A percentile compares a stretch with the other conserved stretches of the same genome.
phyloP scores from a whole-genome alignment of 2,329 filamentous ascomycete species.

The Zelopaecilomyces penicillatus region DNA sequence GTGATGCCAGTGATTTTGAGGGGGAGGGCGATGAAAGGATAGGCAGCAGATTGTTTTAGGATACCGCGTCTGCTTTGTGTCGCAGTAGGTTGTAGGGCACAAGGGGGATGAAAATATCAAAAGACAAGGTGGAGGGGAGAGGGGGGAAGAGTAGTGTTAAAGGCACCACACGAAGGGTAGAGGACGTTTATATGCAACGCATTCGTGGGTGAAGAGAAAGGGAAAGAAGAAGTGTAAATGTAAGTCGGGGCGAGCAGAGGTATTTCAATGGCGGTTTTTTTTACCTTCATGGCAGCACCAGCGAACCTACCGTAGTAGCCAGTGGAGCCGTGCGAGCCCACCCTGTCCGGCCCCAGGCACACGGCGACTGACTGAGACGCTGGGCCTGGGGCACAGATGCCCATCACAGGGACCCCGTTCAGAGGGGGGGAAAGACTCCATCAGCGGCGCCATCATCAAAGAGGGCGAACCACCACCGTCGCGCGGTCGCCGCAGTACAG shows the following conservation, averaged over 20 bases:
- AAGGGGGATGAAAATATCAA: constrained; percentile 8
- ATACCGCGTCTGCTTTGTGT: background rate
- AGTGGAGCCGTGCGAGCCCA: constrained; percentile 5
- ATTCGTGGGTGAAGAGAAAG: constrained; percentile 42
- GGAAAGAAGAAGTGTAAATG: constrained; percentile 17
- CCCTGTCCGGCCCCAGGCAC: background rate
- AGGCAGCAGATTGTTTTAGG: too few relatives aligned
- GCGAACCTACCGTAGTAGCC: constrained; percentile 10
- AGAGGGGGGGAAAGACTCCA: too few relatives aligned
- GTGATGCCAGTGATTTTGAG: constrained; percentile 2
- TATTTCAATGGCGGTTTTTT: constrained; percentile 28
- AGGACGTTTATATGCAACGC: constrained; percentile 35
- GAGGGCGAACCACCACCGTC: too few relatives aligned
- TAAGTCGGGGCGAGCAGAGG: constrained; percentile 24
- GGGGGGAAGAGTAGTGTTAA: constrained; percentile 14
- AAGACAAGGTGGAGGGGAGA: constrained; percentile 4
- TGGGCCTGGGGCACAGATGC: too few relatives aligned
- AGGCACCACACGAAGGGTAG: constrained; percentile 41
- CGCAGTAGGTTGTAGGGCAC: constrained; percentile 13
- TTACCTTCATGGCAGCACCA: constrained; percentile 6
- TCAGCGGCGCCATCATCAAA: too few relatives aligned
- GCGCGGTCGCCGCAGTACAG: too few relatives aligned
- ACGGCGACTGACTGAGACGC: background rate
- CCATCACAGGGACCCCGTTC: too few relatives aligned
- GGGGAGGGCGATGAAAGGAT: background rate